Base-by-base conservation (phyloP, 1,284 basidiomycete genomes). In the Volvariella volvacea region DNA sequence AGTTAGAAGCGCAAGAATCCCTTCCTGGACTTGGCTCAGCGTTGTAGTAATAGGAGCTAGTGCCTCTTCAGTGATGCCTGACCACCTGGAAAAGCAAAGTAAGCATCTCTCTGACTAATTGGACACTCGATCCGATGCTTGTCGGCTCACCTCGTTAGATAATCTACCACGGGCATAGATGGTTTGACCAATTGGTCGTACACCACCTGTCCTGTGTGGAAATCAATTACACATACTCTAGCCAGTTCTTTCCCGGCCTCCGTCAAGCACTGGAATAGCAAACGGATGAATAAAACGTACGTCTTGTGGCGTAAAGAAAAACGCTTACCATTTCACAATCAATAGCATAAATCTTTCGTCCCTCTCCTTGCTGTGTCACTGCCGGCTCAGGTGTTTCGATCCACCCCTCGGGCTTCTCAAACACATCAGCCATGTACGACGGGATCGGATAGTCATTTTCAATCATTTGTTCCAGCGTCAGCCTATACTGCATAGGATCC, bases 271-370 rank as follows among this genome's bases (percentile, higher is more conserved):
- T 93, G 49, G 21, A 44, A 40, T 25, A 30, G 30, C 14, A 9
- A 22, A 40, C 25, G 28, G 36, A 43, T 30, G 38, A 12, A 14
- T 32, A 39, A 40, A 22, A 15, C 9, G 20, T 34, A 31, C 22
- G n/a, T 22, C n/a, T 22, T 25, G 3, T 38, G 16, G 47, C 6
- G 3, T 14, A 17, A 41, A 22, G 21, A 14, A 21, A 12, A 32
- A 30, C 22, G 46, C 76, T 47, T 50, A 91, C 92, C 92, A 96
- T 96, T 63, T 96, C 92, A 61, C 93, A 97, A 68, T 96, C 93
- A 33, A 96, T 73, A 3, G 82, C 78, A 47, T 79, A 82, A 30
- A 86, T 70, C 46, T 66, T 71, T 4, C 71, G 65, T 20, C 63
- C 60, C 22, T 57, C 57, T 25, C 46, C 53, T 37, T 53, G 49